A percentile compares a stretch with the other conserved stretches of the same genome.
Conservation (phyloP, 2,329 filamentous ascomycete genomes). For the Nemania bipapillata region DNA sequence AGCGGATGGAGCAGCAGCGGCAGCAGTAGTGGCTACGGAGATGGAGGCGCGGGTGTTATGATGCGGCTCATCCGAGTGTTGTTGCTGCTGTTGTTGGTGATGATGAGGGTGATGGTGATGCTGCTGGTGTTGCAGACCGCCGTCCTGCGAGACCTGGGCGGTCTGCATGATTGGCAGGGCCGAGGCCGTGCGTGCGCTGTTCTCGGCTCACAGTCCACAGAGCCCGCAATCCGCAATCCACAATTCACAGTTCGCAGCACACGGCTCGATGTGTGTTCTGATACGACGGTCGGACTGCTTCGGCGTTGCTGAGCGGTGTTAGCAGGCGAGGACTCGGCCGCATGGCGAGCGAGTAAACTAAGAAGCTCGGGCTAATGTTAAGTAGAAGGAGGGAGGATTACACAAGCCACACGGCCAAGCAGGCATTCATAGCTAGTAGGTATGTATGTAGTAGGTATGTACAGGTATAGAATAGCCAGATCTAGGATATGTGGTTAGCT, state of each 20-base stretch:
- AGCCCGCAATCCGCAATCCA: neutral
- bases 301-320: constrained; percentile 14
- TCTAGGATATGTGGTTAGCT: too few species aligned
- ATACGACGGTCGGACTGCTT: constrained; percentile 16
- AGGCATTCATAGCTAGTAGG: too few species aligned
- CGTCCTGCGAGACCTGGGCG: constrained; percentile 43
- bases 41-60: constrained; percentile 41
- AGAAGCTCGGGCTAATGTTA: constrained; percentile 60
- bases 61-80: constrained; percentile 39
- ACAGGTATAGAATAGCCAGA: too few species aligned
- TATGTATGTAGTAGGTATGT: too few species aligned
- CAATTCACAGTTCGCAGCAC: neutral
- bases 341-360: constrained; percentile 47
- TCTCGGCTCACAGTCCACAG: neutral
- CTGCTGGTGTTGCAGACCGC: constrained; percentile 34
- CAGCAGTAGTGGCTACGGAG: neutral
- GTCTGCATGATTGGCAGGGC: constrained; percentile 41
- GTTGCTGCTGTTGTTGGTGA: constrained; percentile 3
- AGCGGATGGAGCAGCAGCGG: neutral
- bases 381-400: constrained; percentile 51
- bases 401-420: neutral
- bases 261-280: neutral
- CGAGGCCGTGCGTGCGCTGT: neutral
- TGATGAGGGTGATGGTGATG: constrained; percentile 19
- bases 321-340: constrained; percentile 40